A percentile compares a stretch with the other conserved stretches of the same genome.
These are phyloP conservation scores for Venturia asperata DNA, from an alignment of 2,329 filamentous ascomycete genomes.

Conservation along the genomic window DNA sequence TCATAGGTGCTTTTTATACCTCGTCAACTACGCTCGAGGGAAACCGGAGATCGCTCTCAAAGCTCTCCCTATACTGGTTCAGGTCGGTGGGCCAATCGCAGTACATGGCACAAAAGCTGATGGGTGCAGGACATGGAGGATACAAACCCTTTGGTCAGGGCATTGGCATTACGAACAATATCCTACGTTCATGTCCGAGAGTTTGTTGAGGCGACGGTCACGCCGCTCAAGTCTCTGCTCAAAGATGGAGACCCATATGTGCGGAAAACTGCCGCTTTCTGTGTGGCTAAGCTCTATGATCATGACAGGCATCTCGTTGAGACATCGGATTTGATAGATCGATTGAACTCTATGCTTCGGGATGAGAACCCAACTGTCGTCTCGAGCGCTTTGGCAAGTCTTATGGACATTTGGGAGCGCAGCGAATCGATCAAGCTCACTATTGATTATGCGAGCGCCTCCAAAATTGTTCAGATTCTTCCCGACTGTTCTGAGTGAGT, in stretches of 20 bases:
- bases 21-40: constrained; percentile 94
- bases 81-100: constrained; percentile 46
- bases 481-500: constrained; percentile 93
- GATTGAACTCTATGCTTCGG: constrained; percentile 78
- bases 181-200: constrained; percentile 96
- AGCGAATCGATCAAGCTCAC: constrained; percentile 97
- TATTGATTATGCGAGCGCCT: constrained; percentile 94
- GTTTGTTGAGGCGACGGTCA: constrained; percentile 85
- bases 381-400: constrained; percentile 77
- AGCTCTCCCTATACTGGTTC: constrained; percentile 78
- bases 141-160: constrained; percentile 82
- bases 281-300: constrained; percentile 95
- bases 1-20: constrained; percentile 89
- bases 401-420: constrained; percentile 98
- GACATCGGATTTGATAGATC: constrained; percentile 82
- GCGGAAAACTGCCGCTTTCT: constrained; percentile 92
- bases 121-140: constrained; percentile 74
- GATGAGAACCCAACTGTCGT: constrained; percentile 98
- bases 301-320: constrained; percentile 90
- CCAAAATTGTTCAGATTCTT: constrained; percentile 94
- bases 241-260: constrained; percentile 90
- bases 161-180: constrained; percentile 86
- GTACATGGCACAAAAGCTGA: constrained; percentile 16
- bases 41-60: constrained; percentile 92
- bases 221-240: constrained; percentile 74